Evolutionary conservation across 352 stramenopile genomes (phyloP).

Genomic region (Phytophthora nicotianae): DNA sequence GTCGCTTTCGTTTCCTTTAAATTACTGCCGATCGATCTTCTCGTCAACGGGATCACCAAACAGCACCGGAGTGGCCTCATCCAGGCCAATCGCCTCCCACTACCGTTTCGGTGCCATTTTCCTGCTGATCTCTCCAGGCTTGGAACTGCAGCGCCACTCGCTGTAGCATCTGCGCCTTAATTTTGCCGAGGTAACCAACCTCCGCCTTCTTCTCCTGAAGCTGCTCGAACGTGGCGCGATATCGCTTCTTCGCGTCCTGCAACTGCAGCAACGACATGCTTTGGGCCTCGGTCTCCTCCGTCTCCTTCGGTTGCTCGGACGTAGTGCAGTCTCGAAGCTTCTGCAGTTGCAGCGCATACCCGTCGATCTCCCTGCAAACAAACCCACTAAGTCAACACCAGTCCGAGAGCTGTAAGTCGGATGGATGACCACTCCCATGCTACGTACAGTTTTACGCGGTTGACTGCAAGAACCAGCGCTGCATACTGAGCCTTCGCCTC

Average conservation of each 20-base stretch:
- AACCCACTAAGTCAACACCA: constrained; percentile 9
- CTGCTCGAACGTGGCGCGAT: constrained; percentile 48
- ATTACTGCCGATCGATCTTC: background rate
- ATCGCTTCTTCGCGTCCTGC: constrained; percentile 64
- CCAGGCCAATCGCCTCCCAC: constrained; percentile 10
- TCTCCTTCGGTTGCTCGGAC: constrained; percentile 4
- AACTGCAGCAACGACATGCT: constrained; percentile 49
- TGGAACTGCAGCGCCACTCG: constrained; percentile 61
- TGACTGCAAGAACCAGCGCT: constrained; percentile 51
- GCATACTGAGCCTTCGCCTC: constrained; percentile 43
- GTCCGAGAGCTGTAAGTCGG: too few species aligned
- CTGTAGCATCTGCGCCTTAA: constrained; percentile 69
- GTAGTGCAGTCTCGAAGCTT: constrained; percentile 19
- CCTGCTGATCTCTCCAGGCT: constrained; percentile 42
- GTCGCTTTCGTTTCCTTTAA: background rate
- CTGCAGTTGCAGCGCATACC: constrained; percentile 46
- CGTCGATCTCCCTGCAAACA: constrained; percentile 54
- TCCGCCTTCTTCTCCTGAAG: constrained; percentile 65
- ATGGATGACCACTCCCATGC: constrained; percentile 12
- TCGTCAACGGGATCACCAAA: background rate
- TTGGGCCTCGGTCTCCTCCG: constrained; percentile 6
- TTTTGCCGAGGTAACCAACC: constrained; percentile 55
- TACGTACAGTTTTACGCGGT: constrained; percentile 66
- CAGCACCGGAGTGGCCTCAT: constrained; percentile 4
- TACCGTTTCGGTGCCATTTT: constrained; percentile 11